phyloP scores from a whole-genome alignment of 768 basidiomycete genomes.

The Nidularia pulvinata region DNA sequence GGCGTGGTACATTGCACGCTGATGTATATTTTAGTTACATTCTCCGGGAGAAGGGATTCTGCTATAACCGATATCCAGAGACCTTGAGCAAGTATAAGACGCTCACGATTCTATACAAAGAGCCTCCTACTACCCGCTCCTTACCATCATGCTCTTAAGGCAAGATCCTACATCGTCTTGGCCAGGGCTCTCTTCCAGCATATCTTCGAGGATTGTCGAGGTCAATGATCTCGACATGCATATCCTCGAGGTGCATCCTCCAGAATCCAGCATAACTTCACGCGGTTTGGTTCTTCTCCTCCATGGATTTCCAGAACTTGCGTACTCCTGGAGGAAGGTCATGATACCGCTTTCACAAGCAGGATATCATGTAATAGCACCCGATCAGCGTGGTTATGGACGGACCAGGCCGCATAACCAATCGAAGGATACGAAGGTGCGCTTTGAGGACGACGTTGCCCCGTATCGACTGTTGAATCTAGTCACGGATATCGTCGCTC shows the following conservation, averaged over 20 bases:
- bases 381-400: slow-evolving; percentile 60
- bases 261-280: slow-evolving; percentile 1
- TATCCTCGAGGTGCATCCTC: slow-evolving; percentile 45
- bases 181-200: slow-evolving; percentile 18
- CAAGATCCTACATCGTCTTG: no score
- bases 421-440: slow-evolving; percentile 12
- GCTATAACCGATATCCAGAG: no score
- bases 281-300: slow-evolving; percentile 53
- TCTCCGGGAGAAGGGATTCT: no score
- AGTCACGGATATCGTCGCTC: slow-evolving; percentile 47
- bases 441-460: slow-evolving; percentile 47
- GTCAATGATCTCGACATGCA: slow-evolving; percentile 52
- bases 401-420: slow-evolving; percentile 22
- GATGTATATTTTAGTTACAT: no score
- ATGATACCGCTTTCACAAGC: slow-evolving; percentile 44
- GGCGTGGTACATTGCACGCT: no score
- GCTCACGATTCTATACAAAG: no score
- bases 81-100: no score
- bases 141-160: no score
- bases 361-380: slow-evolving; percentile 64
- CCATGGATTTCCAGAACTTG: slow-evolving; percentile 69
- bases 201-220: slow-evolving; percentile 34
- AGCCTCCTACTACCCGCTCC: no score
- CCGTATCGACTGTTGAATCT: slow-evolving; percentile 52
- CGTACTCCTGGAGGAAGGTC: slow-evolving; percentile 65